These are phyloP conservation scores for Blumeriella jaapii DNA, from an alignment of 2,329 filamentous ascomycete species.

Conservation along the genomic window DNA sequence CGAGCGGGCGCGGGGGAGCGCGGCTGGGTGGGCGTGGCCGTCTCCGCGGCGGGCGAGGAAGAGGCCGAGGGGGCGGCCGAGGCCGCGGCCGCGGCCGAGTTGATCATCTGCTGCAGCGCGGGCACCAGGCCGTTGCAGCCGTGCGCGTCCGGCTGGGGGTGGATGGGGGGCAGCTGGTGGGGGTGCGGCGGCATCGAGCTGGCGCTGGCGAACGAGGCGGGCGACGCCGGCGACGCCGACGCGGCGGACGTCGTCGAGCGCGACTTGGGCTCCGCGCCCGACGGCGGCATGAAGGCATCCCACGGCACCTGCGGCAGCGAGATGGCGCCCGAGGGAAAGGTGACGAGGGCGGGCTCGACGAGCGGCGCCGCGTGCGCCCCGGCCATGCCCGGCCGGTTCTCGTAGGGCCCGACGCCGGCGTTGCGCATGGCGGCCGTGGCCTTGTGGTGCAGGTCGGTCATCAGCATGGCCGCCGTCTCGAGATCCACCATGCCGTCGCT, in stretches of 20 bases:
- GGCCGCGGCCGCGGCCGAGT: constrained; percentile 56
- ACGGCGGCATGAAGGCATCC: constrained; percentile 74
- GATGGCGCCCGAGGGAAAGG: constrained; percentile 68
- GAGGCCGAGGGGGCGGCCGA: constrained; percentile 59
- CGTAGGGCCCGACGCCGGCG: constrained; percentile 39
- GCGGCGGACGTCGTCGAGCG: constrained; percentile 60
- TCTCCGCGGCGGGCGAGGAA: constrained; percentile 55
- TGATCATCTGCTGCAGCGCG: constrained; percentile 59
- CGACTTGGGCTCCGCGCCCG: constrained; percentile 59
- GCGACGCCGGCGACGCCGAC: constrained; percentile 58
- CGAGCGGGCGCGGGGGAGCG: constrained; percentile 62
- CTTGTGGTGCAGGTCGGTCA: constrained; percentile 97
- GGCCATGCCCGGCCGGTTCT: constrained; percentile 48
- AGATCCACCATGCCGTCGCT: constrained; percentile 89
- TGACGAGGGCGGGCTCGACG: constrained; percentile 67
- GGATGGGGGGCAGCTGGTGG: constrained; percentile 55
- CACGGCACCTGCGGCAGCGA: constrained; percentile 80
- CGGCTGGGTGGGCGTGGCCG: constrained; percentile 60
- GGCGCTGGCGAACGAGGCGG: constrained; percentile 48
- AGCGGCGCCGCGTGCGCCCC: constrained; percentile 62
- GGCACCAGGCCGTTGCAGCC: constrained; percentile 49
- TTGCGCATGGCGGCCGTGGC: constrained; percentile 63
- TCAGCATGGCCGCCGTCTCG: constrained; percentile 95
- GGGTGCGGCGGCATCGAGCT: constrained; percentile 45
- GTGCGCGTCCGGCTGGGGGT: constrained; percentile 44